Base-by-base conservation (phyloP, 2,329 filamentous ascomycete species). In the Dryadomyces sulphureus region DNA sequence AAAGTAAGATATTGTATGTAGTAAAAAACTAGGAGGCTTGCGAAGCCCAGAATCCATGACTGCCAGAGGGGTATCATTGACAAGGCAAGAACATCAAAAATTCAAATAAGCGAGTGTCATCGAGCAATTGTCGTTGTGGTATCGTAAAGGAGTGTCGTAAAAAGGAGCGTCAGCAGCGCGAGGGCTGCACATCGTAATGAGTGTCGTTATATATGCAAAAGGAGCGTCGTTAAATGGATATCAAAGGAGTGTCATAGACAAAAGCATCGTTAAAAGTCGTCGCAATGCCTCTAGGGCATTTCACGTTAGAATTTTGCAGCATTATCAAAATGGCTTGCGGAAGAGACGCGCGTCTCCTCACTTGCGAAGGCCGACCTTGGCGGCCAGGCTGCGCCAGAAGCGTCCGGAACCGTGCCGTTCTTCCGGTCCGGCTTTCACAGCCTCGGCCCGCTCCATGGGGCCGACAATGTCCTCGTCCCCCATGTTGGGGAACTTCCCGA, bases 401-500 rank as follows among this genome's bases (percentile, higher is more conserved):
- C 25, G 17, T 14, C 5, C 12, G 6, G 62, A 58, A 17, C 62
- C 56, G 51, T 64, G 67, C 52, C 64, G 64, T 52, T 68, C 65
- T 39, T 70, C 34, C 17, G 24, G 17, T 7, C 12, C 24, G 35
- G 21, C 24, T 20, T 7, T 24, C 12, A 32, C 43, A 2, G 35
- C 20, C 5, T 67, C 65, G 53, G 75, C 72, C 12, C 74, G 73
- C 54, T 79, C 77, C 89, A 95, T 94, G 7, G 89, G 89, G 1
- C 89, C 89, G 39, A 95, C 87, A 59, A 95, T 93, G 61, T 94
- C 89, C 55, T 89, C 82, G 56, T 94, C 88, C 45, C 88, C 88
- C 27, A 90, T 75, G 54, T 81, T 79, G 21, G 88, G 88, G 56
- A 94, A 95, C 62, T 95, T 94, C 57, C 84, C 82, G 51, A 83